Percentiles rank a stretch among this genome's conserved stretches.
Conservation (phyloP, 176 grass and related monocot species). For the Elymus sibiricus region DNA sequence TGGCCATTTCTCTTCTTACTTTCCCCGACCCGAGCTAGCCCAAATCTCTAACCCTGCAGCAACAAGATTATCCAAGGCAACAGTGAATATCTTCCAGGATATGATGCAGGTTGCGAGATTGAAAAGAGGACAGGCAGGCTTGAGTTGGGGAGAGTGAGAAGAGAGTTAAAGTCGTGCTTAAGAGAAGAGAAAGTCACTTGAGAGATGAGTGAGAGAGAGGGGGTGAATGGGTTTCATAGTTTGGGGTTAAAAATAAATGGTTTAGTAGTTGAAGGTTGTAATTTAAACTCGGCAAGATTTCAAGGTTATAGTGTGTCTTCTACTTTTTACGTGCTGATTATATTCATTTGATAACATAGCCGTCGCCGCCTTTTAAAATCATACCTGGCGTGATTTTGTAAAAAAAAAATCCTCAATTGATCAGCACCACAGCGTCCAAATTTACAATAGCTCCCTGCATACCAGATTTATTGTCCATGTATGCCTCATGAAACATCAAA, state of each 20-base stretch:
- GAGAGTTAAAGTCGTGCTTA: not conserved
- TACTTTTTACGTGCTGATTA: not conserved
- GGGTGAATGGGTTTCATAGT: no score
- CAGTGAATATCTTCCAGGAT: not conserved
- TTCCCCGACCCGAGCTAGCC: not conserved
- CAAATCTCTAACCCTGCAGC: not conserved
- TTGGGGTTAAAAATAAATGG: no score
- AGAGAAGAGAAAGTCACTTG: not conserved
- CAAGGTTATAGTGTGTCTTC: not conserved
- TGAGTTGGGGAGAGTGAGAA: not conserved
- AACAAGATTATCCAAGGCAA: not conserved
- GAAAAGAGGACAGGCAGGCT: not conserved
- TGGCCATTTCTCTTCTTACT: not conserved
- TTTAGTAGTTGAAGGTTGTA: no score
- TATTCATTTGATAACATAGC: not conserved
- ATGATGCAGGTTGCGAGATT: not conserved
- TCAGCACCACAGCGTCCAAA: not conserved
- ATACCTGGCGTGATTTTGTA: not conserved
- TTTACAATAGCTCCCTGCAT: not conserved
- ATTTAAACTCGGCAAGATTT: no score
- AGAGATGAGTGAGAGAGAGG: no score
- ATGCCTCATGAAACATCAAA: not conserved
- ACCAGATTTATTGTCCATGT: not conserved
- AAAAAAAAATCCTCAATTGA: not conserved
- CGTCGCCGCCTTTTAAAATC: not conserved